These are phyloP conservation scores for Komagataella pastoris DNA, from an alignment of 805 yeast species.

Conservation along the genomic window DNA sequence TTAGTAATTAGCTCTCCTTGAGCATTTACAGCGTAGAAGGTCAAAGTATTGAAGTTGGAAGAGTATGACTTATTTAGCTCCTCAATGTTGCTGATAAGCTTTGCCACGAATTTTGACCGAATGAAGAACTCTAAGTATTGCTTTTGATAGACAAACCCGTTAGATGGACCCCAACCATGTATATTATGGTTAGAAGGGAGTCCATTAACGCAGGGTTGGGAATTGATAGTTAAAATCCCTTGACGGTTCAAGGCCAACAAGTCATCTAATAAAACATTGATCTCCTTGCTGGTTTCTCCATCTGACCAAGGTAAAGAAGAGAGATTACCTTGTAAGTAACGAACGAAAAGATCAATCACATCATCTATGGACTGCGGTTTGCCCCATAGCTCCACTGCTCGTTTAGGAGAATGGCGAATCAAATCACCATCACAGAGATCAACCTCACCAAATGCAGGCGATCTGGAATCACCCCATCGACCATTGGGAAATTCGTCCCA, in stretches of 20 bases:
- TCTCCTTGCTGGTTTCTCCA: constrained; percentile 72
- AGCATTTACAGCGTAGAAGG: constrained; percentile 66
- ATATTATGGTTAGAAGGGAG: constrained; percentile 52
- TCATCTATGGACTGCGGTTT: constrained; percentile 49
- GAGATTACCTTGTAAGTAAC: constrained; percentile 61
- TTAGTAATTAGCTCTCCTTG: constrained; percentile 50
- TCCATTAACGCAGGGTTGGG: constrained; percentile 90
- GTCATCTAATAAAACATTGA: constrained; percentile 42
- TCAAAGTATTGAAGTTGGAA: constrained; percentile 32
- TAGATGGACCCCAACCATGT: constrained; percentile 92
- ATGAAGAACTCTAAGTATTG: constrained; percentile 82
- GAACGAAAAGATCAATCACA: constrained; percentile 46
- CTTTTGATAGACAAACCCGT: constrained; percentile 90
- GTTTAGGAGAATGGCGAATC: constrained; percentile 70
- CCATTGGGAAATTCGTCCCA: constrained; percentile 99
- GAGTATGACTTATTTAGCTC: constrained; percentile 18
- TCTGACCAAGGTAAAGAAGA: constrained; percentile 90
- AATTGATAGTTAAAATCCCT: constrained; percentile 74
- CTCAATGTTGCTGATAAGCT: constrained; percentile 30
- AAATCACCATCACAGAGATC: constrained; percentile 71
- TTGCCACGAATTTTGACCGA: constrained; percentile 32
- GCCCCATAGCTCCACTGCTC: constrained; percentile 84
- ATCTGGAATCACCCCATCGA: constrained; percentile 95
- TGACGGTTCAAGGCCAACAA: constrained; percentile 51
- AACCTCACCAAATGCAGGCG: constrained; percentile 92